Evolutionary conservation across 2,329 filamentous ascomycete species (phyloP).

Genomic region (Alternaria triticina): DNA sequence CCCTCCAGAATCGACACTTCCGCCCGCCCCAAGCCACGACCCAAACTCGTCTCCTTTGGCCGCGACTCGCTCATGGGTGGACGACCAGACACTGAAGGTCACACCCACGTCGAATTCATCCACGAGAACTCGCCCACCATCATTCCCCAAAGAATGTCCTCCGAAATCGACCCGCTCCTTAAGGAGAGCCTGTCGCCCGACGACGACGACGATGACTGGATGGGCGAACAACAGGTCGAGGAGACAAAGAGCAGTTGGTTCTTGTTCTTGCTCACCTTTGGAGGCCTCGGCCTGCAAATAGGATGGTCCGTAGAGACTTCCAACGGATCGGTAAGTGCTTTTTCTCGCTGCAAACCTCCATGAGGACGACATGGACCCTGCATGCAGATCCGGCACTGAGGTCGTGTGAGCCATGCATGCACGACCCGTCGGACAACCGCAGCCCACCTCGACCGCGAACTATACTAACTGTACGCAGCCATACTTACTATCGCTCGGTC

Average conservation of each 20-base stretch:
- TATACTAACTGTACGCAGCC: conserved; percentile 43
- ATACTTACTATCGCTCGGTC: conserved; percentile 59
- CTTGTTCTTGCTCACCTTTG: conserved; percentile 82
- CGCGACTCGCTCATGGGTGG: conserved; percentile 32
- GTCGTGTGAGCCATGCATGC: not conserved
- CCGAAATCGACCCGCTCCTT: conserved; percentile 40
- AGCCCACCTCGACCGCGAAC: not conserved
- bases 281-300: conserved; percentile 86
- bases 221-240: conserved; percentile 57
- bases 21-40: conserved; percentile 23
- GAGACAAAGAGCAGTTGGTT: conserved; percentile 84
- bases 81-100: conserved; percentile 22
- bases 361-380: conserved; percentile 6
- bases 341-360: not conserved
- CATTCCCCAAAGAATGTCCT: conserved; percentile 32
- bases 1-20: conserved; percentile 26
- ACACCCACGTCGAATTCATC: conserved; percentile 34
- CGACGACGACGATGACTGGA: conserved; percentile 48
- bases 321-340: conserved; percentile 73
- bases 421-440: not conserved
- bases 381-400: not conserved
- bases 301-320: conserved; percentile 96
- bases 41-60: conserved; percentile 48
- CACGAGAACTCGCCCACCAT: conserved; percentile 47
- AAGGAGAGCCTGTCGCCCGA: conserved; percentile 44